phyloP scores from a whole-genome alignment of 2,329 filamentous ascomycete species.

The Davidsoniella eucalypti region DNA sequence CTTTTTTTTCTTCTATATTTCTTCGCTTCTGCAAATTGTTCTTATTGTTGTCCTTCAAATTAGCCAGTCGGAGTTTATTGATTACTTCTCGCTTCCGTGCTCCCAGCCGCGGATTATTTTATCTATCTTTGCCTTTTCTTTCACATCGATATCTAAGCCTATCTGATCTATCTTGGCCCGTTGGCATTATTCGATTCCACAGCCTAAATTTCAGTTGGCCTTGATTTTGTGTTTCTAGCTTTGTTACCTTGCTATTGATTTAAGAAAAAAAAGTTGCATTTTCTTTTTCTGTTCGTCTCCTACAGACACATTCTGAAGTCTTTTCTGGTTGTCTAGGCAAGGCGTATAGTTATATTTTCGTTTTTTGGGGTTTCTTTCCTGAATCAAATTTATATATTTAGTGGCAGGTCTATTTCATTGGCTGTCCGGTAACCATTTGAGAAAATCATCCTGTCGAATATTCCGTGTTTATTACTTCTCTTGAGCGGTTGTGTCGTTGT shows the following conservation, averaged over 20 bases:
- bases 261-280: neutral
- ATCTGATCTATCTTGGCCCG: neutral
- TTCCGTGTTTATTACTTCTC: no score
- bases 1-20: neutral
- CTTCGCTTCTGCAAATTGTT: neutral
- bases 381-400: neutral
- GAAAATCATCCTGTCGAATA: no score
- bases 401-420: no score
- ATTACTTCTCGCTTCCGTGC: no score
- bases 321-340: neutral
- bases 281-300: neutral
- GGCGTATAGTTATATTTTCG: neutral
- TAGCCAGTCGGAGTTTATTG: neutral
- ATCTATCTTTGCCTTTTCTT: no score
- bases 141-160: no score
- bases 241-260: no score
- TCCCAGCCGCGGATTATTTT: no score
- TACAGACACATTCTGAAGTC: neutral
- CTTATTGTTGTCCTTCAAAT: constrained; percentile 9
- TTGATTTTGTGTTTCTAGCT: neutral
- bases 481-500: no score
- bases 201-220: neutral
- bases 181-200: neutral
- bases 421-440: no score
- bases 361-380: neutral